Percentiles rank a stretch among this genome's conserved stretches.
These are phyloP conservation scores for Aspergillus persii DNA, from an alignment of 2,329 filamentous ascomycete species.

Conservation along the genomic window DNA sequence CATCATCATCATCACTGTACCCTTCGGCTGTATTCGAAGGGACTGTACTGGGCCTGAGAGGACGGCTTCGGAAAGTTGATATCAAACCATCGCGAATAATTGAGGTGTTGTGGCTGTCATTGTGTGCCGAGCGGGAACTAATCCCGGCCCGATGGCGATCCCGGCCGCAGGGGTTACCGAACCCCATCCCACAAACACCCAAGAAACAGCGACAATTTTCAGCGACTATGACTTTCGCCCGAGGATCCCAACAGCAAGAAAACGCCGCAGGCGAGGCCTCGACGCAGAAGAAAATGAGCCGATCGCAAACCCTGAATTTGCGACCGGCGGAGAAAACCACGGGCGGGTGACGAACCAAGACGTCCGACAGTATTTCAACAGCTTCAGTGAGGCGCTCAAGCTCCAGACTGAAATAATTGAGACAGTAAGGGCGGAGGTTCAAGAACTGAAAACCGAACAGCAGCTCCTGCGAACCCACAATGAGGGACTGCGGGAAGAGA, in stretches of 20 bases:
- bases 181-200: constrained; percentile 7
- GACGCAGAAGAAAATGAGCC: not conserved
- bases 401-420: not conserved
- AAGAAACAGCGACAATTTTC: not conserved
- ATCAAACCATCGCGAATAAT: too few relatives aligned
- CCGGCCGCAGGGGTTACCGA: constrained; percentile 2
- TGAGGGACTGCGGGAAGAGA: not conserved
- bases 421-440: not conserved
- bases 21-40: too few relatives aligned
- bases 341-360: not conserved
- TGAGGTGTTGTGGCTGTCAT: too few relatives aligned
- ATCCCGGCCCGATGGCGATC: too few relatives aligned
- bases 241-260: too few relatives aligned
- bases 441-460: not conserved
- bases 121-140: too few relatives aligned
- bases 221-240: too few relatives aligned
- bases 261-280: too few relatives aligned
- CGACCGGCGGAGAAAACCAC: not conserved
- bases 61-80: too few relatives aligned
- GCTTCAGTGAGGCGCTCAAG: not conserved
- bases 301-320: not conserved
- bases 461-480: not conserved
- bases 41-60: too few relatives aligned
- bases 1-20: too few relatives aligned
- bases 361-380: not conserved